Evolutionary conservation across 2,329 filamentous ascomycete genomes (phyloP), one percentile per base, ranked within the genome.

Genomic region (Aspergillus arachidicola): DNA sequence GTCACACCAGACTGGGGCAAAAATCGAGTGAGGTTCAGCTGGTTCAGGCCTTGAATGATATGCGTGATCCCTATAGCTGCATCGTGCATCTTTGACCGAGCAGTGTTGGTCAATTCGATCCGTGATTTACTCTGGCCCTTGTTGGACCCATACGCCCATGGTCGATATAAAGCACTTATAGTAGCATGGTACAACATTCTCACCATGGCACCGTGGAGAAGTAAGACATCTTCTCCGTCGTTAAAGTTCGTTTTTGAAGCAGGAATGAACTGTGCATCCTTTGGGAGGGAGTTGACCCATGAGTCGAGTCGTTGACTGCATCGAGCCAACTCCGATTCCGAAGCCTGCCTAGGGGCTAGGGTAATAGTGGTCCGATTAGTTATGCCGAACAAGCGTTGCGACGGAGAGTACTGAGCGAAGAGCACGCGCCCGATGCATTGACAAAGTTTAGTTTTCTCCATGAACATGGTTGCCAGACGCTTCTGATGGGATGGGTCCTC

Each of bases 181-280:
- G 93, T 95, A 1, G 93, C 94, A 77, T 92, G 92, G 76, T 94
- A 96, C 0, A 95, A 88, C 91, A 96, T 94, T 76, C 95, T 91
- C 32, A 97, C 81, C 57, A 97, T 85, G n/a, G 91, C 91, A 45
- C 91, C 86, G 72, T 96, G 92, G 1, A 96, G 78, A 56, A 85
- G 80, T 7, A 87, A 69, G 2, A 80, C 78, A 45, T 80, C 75
- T 55, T 81, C 79, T n/a, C 78, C 77, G 26, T 77, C 67, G 1
- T 85, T 85, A 14, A 88, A 83, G 55, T 84, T 83, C 43, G 87
- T 88, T 46, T 87, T 82, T 14, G 78, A 84, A 59, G 86, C 84
- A 87, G 89, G 61, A 19, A 85, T 82, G 69, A 93, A 93, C 62
- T 87, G 85, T 65, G 91, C 93, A 67, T 88, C 87, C 38, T 85